phyloP scores from a whole-genome alignment of 2,329 filamentous ascomycete species.

The Raffaelea deltoideospora region DNA sequence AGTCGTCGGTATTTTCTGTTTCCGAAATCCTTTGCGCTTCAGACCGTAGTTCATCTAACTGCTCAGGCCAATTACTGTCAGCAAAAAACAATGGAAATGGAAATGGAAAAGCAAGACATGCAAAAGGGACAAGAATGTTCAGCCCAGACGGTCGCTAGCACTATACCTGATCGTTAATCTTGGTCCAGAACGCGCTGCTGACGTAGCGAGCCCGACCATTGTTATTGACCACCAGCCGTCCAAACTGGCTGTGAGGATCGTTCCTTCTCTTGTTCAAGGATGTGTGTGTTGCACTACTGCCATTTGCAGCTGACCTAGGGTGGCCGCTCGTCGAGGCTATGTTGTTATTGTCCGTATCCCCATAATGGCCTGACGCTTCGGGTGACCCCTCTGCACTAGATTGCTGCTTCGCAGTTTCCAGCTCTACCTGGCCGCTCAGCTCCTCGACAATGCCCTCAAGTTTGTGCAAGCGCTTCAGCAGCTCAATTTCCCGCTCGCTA shows the following conservation, averaged over 20 bases:
- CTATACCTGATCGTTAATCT: slow-evolving; percentile 54
- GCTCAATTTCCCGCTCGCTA: slow-evolving; percentile 49
- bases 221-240: slow-evolving; percentile 55
- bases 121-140: too few relatives aligned
- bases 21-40: slow-evolving; percentile 34
- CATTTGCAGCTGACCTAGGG: too few relatives aligned
- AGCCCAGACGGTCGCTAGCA: too few relatives aligned
- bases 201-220: slow-evolving; percentile 55
- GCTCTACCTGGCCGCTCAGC: slow-evolving; percentile 47
- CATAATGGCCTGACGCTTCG: too few relatives aligned
- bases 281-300: too few relatives aligned
- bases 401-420: slow-evolving; percentile 27
- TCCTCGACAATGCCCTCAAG: slow-evolving; percentile 64
- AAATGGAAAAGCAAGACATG: neutral
- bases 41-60: slow-evolving; percentile 30
- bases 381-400: slow-evolving; percentile 22
- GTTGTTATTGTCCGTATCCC: too few relatives aligned
- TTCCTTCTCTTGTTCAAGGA: slow-evolving; percentile 12
- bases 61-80: neutral
- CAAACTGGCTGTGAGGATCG: slow-evolving; percentile 39
- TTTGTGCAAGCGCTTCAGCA: slow-evolving; percentile 57
- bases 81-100: neutral
- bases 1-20: slow-evolving; percentile 42
- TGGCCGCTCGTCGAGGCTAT: too few relatives aligned
- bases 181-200: slow-evolving; percentile 64